Evolutionary conservation across 2,329 filamentous ascomycete genomes (phyloP).

Genomic region (Fusarium clavum): DNA sequence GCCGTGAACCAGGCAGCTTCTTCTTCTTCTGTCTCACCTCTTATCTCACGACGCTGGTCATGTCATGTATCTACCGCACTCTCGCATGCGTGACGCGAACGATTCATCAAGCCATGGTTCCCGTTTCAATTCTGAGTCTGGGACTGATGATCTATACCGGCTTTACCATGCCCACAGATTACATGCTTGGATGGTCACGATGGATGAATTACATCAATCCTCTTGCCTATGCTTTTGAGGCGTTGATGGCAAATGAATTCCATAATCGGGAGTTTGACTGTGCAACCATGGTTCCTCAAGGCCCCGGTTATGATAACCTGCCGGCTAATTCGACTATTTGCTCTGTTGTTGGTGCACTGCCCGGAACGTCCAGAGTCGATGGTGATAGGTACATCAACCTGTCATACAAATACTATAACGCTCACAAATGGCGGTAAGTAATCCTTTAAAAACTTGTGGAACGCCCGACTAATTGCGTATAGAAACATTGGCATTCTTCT

Average conservation of each 20-base stretch:
- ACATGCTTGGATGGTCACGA: slow-evolving; percentile 51
- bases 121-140: slow-evolving; percentile 62
- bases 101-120: slow-evolving; percentile 57
- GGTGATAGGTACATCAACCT: slow-evolving; percentile 70
- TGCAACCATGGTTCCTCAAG: slow-evolving; percentile 59
- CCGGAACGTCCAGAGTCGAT: slow-evolving; percentile 65
- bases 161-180: slow-evolving; percentile 43
- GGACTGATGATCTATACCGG: slow-evolving; percentile 64
- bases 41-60: slow-evolving; percentile 50
- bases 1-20: slow-evolving; percentile 67
- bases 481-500: slow-evolving; percentile 77
- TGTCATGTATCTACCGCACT: slow-evolving; percentile 49
- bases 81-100: slow-evolving; percentile 47
- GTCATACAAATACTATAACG: slow-evolving; percentile 67
- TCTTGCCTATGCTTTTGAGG: slow-evolving; percentile 63
- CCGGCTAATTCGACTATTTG: slow-evolving; percentile 63
- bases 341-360: slow-evolving; percentile 63
- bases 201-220: slow-evolving; percentile 76
- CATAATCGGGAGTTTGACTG: slow-evolving; percentile 68
- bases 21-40: slow-evolving; percentile 66
- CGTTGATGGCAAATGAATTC: slow-evolving; percentile 46
- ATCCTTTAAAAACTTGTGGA: rapidly evolving
- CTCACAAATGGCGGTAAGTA: slow-evolving; percentile 63
- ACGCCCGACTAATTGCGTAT: rapidly evolving
- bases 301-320: slow-evolving; percentile 49